These are phyloP conservation scores for Chernovozyma aurita DNA, from an alignment of 1,139 yeast species.

Conservation along the genomic window DNA sequence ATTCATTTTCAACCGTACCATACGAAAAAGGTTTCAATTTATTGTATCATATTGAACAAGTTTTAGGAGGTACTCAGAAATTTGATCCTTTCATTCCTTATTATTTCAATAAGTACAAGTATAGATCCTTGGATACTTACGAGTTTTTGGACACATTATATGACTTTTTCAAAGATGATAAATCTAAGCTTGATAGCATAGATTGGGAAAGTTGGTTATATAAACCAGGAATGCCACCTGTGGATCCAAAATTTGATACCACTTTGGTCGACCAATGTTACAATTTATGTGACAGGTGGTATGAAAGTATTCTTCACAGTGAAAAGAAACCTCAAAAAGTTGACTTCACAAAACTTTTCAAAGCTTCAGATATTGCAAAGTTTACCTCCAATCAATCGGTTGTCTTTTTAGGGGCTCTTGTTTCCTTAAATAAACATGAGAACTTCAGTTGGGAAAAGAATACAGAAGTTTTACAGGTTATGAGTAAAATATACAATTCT, in stretches of 20 bases:
- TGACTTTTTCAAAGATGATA: slow-evolving; percentile 52
- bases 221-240: slow-evolving; percentile 80
- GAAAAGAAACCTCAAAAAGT: slow-evolving; percentile 6
- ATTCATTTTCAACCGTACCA: slow-evolving; percentile 82
- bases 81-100: slow-evolving; percentile 79
- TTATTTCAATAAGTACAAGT: slow-evolving; percentile 68
- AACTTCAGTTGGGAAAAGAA: slow-evolving; percentile 37
- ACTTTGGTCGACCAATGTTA: slow-evolving; percentile 71
- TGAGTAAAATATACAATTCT: slow-evolving; percentile 41
- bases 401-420: slow-evolving; percentile 68
- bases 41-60: slow-evolving; percentile 65
- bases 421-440: slow-evolving; percentile 27
- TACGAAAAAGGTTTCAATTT: slow-evolving; percentile 88
- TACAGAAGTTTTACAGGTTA: slow-evolving; percentile 30
- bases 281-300: slow-evolving; percentile 65
- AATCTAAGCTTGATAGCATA: slow-evolving; percentile 51
- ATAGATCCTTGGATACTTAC: slow-evolving; percentile 72
- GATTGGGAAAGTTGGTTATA: slow-evolving; percentile 87
- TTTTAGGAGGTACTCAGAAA: slow-evolving; percentile 54
- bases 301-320: slow-evolving; percentile 18
- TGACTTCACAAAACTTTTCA: slow-evolving; percentile 14
- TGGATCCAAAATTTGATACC: slow-evolving; percentile 73
- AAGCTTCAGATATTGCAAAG: slow-evolving; percentile 39
- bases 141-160: slow-evolving; percentile 75
- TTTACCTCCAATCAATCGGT: slow-evolving; percentile 76